Base-by-base conservation (phyloP, 495 filamentous ascomycete species). In the Xylaria telfairii region DNA sequence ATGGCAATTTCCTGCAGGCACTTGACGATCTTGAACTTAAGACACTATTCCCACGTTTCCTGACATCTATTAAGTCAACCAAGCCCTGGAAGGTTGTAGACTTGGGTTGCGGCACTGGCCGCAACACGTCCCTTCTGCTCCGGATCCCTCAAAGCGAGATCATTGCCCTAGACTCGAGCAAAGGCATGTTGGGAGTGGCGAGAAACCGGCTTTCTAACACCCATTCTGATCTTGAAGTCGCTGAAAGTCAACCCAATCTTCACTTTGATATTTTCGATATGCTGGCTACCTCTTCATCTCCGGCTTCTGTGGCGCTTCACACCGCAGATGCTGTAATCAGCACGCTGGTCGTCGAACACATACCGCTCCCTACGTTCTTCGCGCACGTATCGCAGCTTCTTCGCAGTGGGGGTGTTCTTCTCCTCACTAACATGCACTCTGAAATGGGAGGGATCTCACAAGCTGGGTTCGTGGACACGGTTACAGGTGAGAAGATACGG, bases 381-480 rank as follows among this genome's bases (percentile, higher is more conserved):
- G 65, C 71, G 28, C 82, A 83, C 1, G 82, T 87, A 0, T 73
- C 82, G 13, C 70, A 74, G 24, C 78, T 92, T 19, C 76, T 92
- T 61, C 77, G 64, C 30, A 73, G 81, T 0, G 87, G 87, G 0
- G 89, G 86, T 7, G 81, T 87, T 71, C 73, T 91, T 8, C 80
- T 92, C 42, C 68, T 93, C 6, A 93, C 91, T 4, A 93, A 92
- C 76, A 93, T 93, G 91, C 91, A 93, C 74, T 80, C 84, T 8
- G 87, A 91, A 19, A 92, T 92, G 90, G 91, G 90, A 4, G 67
- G 72, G 56, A 81, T 86, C 9, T 87, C 86, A 24, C 90, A 90
- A 71, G 91, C 91, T 0, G 91, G 91, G 3, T 93, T 93, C 75
- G 84, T 91, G 61, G 89, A 89, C 75, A 76, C 78, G 12, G 77